phyloP scores from a whole-genome alignment of 345 rosid species.

The Bretschneidera sinensis region DNA sequence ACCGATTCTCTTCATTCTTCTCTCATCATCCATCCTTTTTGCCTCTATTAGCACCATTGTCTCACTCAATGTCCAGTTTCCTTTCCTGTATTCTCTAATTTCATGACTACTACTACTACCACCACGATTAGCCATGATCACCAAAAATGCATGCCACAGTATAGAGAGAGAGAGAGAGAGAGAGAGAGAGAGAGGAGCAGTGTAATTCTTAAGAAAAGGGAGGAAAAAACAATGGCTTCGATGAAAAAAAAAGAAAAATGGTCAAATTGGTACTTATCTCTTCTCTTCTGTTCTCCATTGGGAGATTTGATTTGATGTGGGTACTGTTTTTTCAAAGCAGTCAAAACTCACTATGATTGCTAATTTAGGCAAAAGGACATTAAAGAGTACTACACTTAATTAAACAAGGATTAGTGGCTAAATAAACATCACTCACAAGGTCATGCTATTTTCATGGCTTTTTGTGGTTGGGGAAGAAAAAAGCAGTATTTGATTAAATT shows the following conservation, averaged over 20 bases:
- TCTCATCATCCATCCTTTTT: constrained; percentile 79
- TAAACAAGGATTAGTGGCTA: constrained; percentile 3
- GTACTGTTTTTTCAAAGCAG: constrained; percentile 14
- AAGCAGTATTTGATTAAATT: no score
- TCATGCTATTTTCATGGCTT: background rate
- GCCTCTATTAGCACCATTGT: constrained; percentile 85
- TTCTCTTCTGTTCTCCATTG: constrained; percentile 17
- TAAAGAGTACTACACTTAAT: constrained; percentile 7
- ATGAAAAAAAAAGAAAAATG: background rate
- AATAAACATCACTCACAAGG: constrained; percentile 2
- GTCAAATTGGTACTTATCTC: constrained; percentile 13
- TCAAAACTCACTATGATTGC: constrained; percentile 25
- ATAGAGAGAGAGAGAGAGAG: constrained; percentile 3
- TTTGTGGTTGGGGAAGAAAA: background rate
- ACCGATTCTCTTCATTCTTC: constrained; percentile 61
- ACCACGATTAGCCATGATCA: constrained; percentile 53
- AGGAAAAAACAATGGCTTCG: background rate
- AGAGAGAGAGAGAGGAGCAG: constrained; percentile 1
- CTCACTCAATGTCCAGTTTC: constrained; percentile 76
- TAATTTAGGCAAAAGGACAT: constrained; percentile 22
- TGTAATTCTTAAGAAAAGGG: constrained; percentile 5
- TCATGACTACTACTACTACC: constrained; percentile 28
- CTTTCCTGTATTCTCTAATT: constrained; percentile 84
- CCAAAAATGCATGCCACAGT: constrained; percentile 21
- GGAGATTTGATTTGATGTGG: constrained; percentile 27